A percentile compares a stretch with the other conserved stretches of the same genome.
phyloP scores from a whole-genome alignment of 208 protist species.

The Herpetomonas tarakana region DNA sequence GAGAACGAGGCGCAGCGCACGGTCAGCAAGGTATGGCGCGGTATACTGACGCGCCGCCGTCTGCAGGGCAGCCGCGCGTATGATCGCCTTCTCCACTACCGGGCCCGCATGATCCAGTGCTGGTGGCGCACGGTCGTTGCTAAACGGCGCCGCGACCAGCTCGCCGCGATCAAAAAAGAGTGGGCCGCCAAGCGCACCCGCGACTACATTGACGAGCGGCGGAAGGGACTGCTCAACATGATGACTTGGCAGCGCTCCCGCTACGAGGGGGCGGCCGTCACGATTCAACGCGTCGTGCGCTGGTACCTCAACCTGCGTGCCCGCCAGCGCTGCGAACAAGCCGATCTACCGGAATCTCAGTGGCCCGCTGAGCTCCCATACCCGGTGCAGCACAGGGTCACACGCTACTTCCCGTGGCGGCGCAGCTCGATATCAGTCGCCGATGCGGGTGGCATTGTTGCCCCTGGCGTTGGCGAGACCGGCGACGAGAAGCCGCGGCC shows the following conservation, averaged over 20 bases:
- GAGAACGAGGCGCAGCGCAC: constrained; percentile 65
- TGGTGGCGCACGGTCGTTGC: constrained; percentile 70
- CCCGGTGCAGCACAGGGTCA: constrained; percentile 25
- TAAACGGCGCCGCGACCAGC: constrained; percentile 23
- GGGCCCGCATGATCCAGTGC: constrained; percentile 69
- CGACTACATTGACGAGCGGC: constrained; percentile 30
- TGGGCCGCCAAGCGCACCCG: constrained; percentile 45
- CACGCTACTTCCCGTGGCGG: constrained; percentile 77
- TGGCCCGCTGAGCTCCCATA: constrained; percentile 31
- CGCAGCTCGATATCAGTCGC: neutral
- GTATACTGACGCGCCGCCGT: constrained; percentile 62
- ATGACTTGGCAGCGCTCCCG: constrained; percentile 75
- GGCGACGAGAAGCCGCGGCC: constrained; percentile 1
- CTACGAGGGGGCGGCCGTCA: constrained; percentile 60
- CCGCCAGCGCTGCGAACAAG: constrained; percentile 10
- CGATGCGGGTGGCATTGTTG: neutral
- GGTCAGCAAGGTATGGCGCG: constrained; percentile 77
- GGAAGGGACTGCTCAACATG: constrained; percentile 31
- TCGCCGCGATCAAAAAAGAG: constrained; percentile 32
- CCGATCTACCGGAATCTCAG: constrained; percentile 21
- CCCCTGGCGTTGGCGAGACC: neutral
- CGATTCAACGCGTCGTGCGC: constrained; percentile 61
- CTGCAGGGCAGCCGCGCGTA: constrained; percentile 42
- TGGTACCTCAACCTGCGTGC: constrained; percentile 46
- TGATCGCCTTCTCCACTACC: constrained; percentile 37